Base-by-base conservation (phyloP, 768 basidiomycete species). In the Naganishia vishniacii region DNA sequence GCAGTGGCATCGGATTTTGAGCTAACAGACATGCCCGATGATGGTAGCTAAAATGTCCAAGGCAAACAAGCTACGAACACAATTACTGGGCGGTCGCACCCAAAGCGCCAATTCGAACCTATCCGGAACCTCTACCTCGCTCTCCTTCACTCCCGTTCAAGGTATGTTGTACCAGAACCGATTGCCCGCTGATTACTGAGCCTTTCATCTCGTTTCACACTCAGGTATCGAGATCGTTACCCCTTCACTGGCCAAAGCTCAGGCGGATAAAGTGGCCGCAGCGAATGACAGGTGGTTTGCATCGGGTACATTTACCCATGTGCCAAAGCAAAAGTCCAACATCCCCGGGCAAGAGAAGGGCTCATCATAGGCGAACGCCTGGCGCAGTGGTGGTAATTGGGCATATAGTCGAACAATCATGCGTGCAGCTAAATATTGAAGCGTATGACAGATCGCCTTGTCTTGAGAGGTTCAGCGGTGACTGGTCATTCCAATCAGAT, bases 211-310 rank as follows among this genome's bases (percentile, higher is more conserved):
- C 26, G 32, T 37, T 42, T 53, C 6, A 56, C 2, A 69, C 26
- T 63, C n/a, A 89, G 90, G 91, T 34, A 88, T 99, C 78, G 93
- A 99, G 77, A 82, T 99, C 65, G 92, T 91, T 60, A 98, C 98
- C 73, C 87, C 89, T 26, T 69, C 68, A 5, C 65, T 78, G 41
- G 83, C 88, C n/a, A 84, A 87, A 4, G 85, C 77, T 47, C 69
- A 86, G 58, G 85, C 76, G 44, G 69, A 85, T 53, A 83, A 87
- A 32, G 90, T 95, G 62, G 91, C 91, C 76, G 92, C 91, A 69
- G 95, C 95, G 26, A 98, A 99, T 78, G 91, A 95, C 60, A 83
- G 88, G 28, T 99, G 95, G 95, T 99, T 99, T 77, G 86, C 87
- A 4, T 69, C 74, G n/a, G 78, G 75, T 4, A 75, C 75, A 2